Evolutionary conservation across 345 rosid species (phyloP).

Genomic region (Dovyalis caffra): DNA sequence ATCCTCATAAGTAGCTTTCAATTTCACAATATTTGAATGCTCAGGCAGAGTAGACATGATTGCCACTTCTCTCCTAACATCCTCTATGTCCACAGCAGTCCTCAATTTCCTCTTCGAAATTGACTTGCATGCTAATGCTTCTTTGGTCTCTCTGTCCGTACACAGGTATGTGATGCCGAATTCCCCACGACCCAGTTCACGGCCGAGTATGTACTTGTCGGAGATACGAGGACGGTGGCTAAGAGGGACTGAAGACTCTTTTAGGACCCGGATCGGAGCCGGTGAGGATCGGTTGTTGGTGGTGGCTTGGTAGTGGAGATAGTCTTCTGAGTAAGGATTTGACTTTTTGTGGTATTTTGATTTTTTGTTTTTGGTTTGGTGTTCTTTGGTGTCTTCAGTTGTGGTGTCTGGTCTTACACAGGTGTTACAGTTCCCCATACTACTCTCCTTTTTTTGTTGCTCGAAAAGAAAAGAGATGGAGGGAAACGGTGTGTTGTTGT

Average conservation of each 20-base stretch:
- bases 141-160: conserved; percentile 72
- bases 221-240: conserved; percentile 66
- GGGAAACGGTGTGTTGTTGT: neutral
- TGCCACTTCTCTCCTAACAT: conserved; percentile 88
- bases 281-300: conserved; percentile 24
- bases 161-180: conserved; percentile 93
- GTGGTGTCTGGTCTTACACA: conserved; percentile 63
- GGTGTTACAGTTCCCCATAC: conserved; percentile 92
- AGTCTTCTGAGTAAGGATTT: conserved; percentile 57
- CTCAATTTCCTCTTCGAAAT: conserved; percentile 84
- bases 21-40: conserved; percentile 83
- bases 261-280: conserved; percentile 64
- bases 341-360: conserved; percentile 38
- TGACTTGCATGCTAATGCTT: conserved; percentile 81
- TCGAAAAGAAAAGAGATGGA: neutral
- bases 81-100: conserved; percentile 87
- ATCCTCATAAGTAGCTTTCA: conserved; percentile 91
- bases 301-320: conserved; percentile 25
- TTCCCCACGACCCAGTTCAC: conserved; percentile 92
- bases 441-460: neutral
- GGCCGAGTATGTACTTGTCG: conserved; percentile 81
- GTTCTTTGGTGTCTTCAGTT: conserved; percentile 20
- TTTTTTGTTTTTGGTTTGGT: conserved; percentile 28
- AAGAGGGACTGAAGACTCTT: conserved; percentile 54
- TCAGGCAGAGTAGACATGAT: conserved; percentile 86